phyloP scores from a whole-genome alignment of 345 rosid genomes.

The Camelina sativa region DNA sequence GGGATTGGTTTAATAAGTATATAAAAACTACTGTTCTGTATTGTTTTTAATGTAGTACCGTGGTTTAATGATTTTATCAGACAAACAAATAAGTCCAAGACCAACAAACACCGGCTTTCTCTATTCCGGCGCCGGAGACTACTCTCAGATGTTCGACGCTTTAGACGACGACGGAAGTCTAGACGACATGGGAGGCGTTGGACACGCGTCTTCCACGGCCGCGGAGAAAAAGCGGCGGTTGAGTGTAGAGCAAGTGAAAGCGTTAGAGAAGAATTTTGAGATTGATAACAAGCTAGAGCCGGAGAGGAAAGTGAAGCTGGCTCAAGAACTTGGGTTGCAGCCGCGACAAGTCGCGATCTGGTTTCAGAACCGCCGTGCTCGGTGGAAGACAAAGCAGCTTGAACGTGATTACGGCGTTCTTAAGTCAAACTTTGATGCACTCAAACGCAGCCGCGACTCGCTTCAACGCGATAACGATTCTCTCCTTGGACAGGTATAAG shows the following conservation, averaged over 20 bases:
- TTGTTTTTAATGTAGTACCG: background rate
- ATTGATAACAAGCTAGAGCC: constrained; percentile 89
- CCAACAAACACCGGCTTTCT: constrained; percentile 53
- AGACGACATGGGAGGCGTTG: constrained; percentile 44
- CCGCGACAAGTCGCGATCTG: constrained; percentile 90
- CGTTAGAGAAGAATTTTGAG: constrained; percentile 85
- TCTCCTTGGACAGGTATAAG: constrained; percentile 71
- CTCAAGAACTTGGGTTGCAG: constrained; percentile 81
- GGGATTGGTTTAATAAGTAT: background rate
- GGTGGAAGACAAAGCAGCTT: constrained; percentile 90
- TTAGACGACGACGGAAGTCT: constrained; percentile 62
- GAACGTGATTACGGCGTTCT: constrained; percentile 73
- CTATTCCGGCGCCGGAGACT: constrained; percentile 48
- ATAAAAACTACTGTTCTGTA: background rate
- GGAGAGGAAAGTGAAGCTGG: constrained; percentile 76
- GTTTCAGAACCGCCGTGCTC: constrained; percentile 91
- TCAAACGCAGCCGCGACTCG: constrained; percentile 61
- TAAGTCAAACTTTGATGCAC: constrained; percentile 65
- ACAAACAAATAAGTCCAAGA: constrained; percentile 64
- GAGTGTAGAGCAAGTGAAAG: constrained; percentile 80
- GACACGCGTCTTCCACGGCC: constrained; percentile 25
- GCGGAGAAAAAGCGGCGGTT: constrained; percentile 79
- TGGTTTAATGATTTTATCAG: constrained; percentile 41
- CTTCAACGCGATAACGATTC: constrained; percentile 81
- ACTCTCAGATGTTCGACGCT: constrained; percentile 62